Conservation (phyloP, 2,329 filamentous ascomycete genomes). For the Talaromyces sp. region DNA sequence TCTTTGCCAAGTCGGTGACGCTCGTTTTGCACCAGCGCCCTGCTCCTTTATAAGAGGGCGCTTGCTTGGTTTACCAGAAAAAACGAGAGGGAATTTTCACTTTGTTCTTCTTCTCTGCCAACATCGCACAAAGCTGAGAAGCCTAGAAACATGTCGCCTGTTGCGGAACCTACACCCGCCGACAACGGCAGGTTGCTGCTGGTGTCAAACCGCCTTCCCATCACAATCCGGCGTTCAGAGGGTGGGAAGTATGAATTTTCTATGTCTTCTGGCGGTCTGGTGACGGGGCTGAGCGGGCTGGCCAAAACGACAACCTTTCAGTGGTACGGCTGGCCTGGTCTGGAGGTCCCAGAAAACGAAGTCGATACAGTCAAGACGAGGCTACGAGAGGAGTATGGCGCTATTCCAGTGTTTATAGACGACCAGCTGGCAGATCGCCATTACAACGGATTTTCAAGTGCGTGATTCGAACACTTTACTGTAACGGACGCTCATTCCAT, state of each 20-base stretch:
- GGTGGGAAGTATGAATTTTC: conserved; percentile 83
- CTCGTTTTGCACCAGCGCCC: neutral
- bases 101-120: neutral
- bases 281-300: conserved; percentile 81
- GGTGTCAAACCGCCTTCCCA: conserved; percentile 85
- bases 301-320: conserved; percentile 86
- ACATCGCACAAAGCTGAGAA: neutral
- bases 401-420: conserved; percentile 81
- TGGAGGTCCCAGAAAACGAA: conserved; percentile 81
- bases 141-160: conserved; percentile 11
- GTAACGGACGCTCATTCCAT: neutral
- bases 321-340: conserved; percentile 94
- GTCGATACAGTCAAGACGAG: conserved; percentile 63
- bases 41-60: neutral
- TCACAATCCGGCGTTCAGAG: conserved; percentile 85
- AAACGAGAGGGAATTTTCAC: neutral
- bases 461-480: conserved; percentile 22
- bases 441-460: conserved; percentile 95
- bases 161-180: conserved; percentile 6
- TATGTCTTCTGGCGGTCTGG: conserved; percentile 89
- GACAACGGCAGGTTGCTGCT: conserved; percentile 57
- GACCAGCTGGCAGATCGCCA: conserved; percentile 86
- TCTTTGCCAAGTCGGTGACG: neutral
- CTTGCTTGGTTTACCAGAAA: neutral
- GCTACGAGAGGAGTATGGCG: conserved; percentile 75